These are phyloP conservation scores for Raffaelea ambrosiae DNA, from an alignment of 2,329 filamentous ascomycete genomes.

Conservation along the genomic window DNA sequence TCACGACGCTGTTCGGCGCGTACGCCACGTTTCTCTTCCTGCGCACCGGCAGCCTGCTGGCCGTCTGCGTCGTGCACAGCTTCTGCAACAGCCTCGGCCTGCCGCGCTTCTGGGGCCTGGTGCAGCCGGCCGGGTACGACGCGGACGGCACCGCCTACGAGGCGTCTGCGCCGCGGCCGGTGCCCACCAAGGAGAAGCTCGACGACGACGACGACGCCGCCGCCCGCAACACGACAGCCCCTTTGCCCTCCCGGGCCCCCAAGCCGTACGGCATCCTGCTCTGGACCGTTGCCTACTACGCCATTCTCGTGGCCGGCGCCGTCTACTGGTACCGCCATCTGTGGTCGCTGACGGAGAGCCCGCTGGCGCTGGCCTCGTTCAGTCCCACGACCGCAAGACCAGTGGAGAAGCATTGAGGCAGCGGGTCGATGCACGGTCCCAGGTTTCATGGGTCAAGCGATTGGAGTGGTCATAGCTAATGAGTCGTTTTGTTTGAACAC, in stretches of 20 bases:
- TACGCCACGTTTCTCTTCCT: constrained; percentile 86
- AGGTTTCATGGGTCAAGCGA: no score
- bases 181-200: not conserved
- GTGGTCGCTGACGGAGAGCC: constrained; percentile 63
- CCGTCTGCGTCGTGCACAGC: constrained; percentile 67
- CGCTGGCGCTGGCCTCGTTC: constrained; percentile 33
- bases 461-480: no score
- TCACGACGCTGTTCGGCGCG: constrained; percentile 88
- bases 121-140: constrained; percentile 34
- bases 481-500: no score
- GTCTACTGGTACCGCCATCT: constrained; percentile 62
- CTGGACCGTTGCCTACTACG: constrained; percentile 77
- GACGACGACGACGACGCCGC: not conserved
- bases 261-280: constrained; percentile 18
- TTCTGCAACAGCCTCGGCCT: constrained; percentile 93
- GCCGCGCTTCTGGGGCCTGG: constrained; percentile 73
- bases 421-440: no score
- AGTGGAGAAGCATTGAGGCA: no score
- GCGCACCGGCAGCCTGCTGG: constrained; percentile 71
- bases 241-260: not conserved
- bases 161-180: no score
- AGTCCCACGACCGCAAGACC: no score
- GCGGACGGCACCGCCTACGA: not conserved
- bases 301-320: constrained; percentile 63
- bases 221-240: constrained; percentile 7